These are phyloP conservation scores for Apiotrichum sp. DNA, from an alignment of 1,284 basidiomycete species.

Conservation along the genomic window DNA sequence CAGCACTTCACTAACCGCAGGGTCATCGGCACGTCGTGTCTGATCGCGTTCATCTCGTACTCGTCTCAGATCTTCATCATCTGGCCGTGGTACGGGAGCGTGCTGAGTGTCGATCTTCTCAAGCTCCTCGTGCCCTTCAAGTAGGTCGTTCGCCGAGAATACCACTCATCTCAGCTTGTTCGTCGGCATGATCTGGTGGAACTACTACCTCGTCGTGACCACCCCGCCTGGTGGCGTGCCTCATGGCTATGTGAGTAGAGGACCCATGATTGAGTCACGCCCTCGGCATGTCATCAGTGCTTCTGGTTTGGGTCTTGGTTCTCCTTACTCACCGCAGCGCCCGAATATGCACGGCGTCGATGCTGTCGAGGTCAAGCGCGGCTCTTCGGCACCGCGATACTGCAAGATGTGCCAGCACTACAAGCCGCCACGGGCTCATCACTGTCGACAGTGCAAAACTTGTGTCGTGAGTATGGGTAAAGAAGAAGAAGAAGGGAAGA, in stretches of 20 bases:
- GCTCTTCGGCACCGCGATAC: conserved; percentile 69
- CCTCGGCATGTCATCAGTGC: too few relatives aligned
- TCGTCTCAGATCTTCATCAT: conserved; percentile 82
- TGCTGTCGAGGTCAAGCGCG: conserved; percentile 78
- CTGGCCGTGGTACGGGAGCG: conserved; percentile 82
- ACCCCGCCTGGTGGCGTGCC: conserved; percentile 84
- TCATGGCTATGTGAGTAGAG: conserved; percentile 61
- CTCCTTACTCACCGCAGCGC: conserved; percentile 50
- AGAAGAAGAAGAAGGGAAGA: too few relatives aligned
- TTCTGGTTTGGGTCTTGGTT: not conserved
- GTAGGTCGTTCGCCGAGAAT: conserved; percentile 50
- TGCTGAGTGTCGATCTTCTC: conserved; percentile 63
- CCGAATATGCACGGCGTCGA: conserved; percentile 64
- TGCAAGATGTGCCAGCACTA: conserved; percentile 63
- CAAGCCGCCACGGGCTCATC: conserved; percentile 62
- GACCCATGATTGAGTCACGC: too few relatives aligned
- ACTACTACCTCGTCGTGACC: conserved; percentile 72
- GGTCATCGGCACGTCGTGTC: conserved; percentile 57
- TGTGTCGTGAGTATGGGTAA: conserved; percentile 41
- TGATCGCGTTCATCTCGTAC: conserved; percentile 84
- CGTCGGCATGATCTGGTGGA: conserved; percentile 72
- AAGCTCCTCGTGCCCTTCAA: conserved; percentile 79
- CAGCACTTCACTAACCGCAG: conserved; percentile 23
- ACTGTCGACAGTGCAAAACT: conserved; percentile 78
- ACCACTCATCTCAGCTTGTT: conserved; percentile 53